These are phyloP conservation scores for Colletotrichum cuscutae DNA, from an alignment of 2,329 filamentous ascomycete species.

Conservation along the genomic window DNA sequence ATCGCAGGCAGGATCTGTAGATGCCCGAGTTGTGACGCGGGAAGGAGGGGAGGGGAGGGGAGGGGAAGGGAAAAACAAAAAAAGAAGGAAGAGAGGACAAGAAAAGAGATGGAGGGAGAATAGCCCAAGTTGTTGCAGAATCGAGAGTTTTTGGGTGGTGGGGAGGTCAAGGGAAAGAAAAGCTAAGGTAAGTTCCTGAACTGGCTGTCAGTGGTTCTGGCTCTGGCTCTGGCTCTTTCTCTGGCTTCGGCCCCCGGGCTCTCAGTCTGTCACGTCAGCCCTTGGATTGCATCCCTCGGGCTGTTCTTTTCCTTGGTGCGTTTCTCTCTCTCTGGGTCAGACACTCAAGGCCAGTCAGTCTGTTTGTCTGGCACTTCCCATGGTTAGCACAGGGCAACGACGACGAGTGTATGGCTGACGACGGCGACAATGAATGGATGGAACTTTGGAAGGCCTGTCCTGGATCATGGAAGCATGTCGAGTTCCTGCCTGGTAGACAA, in stretches of 20 bases:
- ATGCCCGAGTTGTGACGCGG: not conserved
- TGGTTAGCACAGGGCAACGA: not conserved
- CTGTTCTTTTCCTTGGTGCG: no score
- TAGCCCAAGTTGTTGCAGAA: conserved; percentile 13
- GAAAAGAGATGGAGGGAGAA: not conserved
- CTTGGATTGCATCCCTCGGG: no score
- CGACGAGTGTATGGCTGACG: not conserved
- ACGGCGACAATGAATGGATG: not conserved
- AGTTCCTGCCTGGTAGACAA: not conserved
- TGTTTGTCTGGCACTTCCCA: not conserved
- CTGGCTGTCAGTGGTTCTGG: not conserved
- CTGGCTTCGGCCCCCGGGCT: not conserved
- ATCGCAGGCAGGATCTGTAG: not conserved
- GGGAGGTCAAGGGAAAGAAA: not conserved
- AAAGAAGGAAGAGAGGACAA: conserved; percentile 5
- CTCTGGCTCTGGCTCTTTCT: not conserved
- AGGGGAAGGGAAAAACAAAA: not conserved
- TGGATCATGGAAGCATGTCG: not conserved
- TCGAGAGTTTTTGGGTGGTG: conserved; percentile 15
- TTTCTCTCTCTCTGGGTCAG: no score
- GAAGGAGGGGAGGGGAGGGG: not conserved
- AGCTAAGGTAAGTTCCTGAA: conserved; percentile 24
- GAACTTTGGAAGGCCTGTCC: not conserved
- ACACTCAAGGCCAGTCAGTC: no score
- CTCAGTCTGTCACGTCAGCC: not conserved